Conservation (phyloP, 305 asterid species). For the Solanum hybrid region DNA sequence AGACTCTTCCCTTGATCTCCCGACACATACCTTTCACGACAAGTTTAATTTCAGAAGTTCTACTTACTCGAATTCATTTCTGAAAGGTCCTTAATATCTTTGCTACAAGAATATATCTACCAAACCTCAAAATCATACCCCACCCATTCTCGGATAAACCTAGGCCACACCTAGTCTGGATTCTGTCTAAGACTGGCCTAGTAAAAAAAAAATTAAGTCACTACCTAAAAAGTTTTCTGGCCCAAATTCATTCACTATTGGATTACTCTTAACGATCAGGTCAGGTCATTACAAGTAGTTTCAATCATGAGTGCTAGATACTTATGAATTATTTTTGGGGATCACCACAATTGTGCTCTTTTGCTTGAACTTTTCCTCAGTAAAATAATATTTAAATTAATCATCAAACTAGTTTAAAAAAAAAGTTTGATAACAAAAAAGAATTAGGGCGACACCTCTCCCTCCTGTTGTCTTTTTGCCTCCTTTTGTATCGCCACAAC, state of each 20-base stretch:
- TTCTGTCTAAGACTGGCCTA: background rate
- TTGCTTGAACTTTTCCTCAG: background rate
- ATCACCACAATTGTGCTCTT: background rate
- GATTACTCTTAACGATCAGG: background rate
- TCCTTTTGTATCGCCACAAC: background rate
- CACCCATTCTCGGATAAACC: background rate
- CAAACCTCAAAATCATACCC: background rate
- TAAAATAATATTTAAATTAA: no score
- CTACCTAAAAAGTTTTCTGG: background rate
- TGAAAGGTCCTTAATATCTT: background rate
- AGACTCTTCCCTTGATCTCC: background rate
- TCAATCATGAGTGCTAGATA: background rate
- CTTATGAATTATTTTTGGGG: background rate
- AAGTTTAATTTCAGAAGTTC: background rate
- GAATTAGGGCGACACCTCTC: background rate
- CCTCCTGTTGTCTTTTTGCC: background rate
- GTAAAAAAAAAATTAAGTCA: background rate
- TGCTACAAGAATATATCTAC: background rate
- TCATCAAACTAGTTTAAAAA: background rate
- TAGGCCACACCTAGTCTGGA: background rate
- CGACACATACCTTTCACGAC: background rate
- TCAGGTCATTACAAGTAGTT: background rate
- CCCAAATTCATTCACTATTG: background rate
- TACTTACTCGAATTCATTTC: background rate
- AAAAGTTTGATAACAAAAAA: background rate